Conservation (phyloP, 768 basidiomycete species). For the Lactarius tabidus region DNA sequence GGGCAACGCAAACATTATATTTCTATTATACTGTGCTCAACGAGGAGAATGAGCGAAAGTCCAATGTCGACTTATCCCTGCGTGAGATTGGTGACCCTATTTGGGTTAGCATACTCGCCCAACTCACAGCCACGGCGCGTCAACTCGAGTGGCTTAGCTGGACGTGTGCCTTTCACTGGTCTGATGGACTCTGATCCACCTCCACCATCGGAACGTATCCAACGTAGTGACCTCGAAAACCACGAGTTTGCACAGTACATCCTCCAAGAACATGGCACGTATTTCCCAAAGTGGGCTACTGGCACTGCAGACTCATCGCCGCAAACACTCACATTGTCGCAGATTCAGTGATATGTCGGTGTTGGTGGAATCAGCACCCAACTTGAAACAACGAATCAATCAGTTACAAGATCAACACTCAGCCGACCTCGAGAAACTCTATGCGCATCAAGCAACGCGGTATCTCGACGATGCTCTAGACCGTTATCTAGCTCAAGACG, state of each 20-base stretch:
- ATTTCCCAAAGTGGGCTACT: constrained; percentile 26
- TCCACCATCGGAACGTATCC: constrained; percentile 4
- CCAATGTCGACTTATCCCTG: neutral
- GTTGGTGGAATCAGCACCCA: constrained; percentile 30
- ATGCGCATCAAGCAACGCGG: constrained; percentile 31
- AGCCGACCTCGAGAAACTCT: constrained; percentile 33
- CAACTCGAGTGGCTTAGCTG: neutral
- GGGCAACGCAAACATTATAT: neutral
- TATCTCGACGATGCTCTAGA: constrained; percentile 36
- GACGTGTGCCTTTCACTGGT: neutral
- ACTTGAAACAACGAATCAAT: constrained; percentile 31
- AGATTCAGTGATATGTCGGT: constrained; percentile 19
- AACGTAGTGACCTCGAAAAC: constrained; percentile 15
- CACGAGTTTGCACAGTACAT: constrained; percentile 24
- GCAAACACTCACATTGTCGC: constrained; percentile 1
- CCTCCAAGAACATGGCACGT: constrained; percentile 20
- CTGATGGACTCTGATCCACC: constrained; percentile 12
- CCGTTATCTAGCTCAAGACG: constrained; percentile 22
- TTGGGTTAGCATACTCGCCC: neutral
- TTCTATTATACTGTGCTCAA: neutral
- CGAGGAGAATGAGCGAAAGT: neutral
- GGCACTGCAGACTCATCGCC: neutral
- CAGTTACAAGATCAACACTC: constrained; percentile 32
- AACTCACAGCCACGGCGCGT: no score
- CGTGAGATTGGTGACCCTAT: neutral